phyloP scores from a whole-genome alignment of 345 rosid genomes.

The Citropsis articulata region DNA sequence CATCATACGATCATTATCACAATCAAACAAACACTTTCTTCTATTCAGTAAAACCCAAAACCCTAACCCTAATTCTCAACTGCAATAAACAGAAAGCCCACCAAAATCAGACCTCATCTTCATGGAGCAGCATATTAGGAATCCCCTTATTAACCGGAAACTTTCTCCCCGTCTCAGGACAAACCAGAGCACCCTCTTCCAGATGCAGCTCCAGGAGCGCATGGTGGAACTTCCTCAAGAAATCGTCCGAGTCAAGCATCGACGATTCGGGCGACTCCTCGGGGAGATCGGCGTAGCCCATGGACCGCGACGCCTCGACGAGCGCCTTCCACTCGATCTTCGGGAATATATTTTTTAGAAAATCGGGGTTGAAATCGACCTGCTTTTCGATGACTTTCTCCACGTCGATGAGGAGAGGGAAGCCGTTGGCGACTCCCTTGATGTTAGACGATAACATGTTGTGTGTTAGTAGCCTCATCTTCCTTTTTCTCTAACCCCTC shows the following conservation, averaged over 20 bases:
- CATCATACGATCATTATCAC: background rate
- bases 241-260: constrained; percentile 62
- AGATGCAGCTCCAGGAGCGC: constrained; percentile 84
- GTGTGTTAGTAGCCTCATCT: constrained; percentile 82
- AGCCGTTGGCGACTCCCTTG: constrained; percentile 80
- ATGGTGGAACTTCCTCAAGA: constrained; percentile 71
- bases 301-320: constrained; percentile 51
- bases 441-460: constrained; percentile 88
- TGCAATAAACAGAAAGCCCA: background rate
- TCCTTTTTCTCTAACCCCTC: too few relatives aligned
- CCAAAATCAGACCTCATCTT: constrained; percentile 67
- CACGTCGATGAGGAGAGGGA: constrained; percentile 70
- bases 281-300: constrained; percentile 76
- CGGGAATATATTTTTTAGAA: constrained; percentile 60
- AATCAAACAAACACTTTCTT: background rate
- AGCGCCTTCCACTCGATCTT: constrained; percentile 88
- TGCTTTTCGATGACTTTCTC: constrained; percentile 58
- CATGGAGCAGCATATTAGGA: constrained; percentile 96
- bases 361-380: constrained; percentile 73
- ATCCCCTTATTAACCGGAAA: constrained; percentile 77
- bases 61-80: background rate
- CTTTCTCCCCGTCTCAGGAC: constrained; percentile 78
- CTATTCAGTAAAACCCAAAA: background rate
- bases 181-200: constrained; percentile 87
- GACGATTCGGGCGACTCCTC: constrained; percentile 47